Evolutionary conservation across 129 eudicot genomes (phyloP).

Genomic region (Calendula officinalis): DNA sequence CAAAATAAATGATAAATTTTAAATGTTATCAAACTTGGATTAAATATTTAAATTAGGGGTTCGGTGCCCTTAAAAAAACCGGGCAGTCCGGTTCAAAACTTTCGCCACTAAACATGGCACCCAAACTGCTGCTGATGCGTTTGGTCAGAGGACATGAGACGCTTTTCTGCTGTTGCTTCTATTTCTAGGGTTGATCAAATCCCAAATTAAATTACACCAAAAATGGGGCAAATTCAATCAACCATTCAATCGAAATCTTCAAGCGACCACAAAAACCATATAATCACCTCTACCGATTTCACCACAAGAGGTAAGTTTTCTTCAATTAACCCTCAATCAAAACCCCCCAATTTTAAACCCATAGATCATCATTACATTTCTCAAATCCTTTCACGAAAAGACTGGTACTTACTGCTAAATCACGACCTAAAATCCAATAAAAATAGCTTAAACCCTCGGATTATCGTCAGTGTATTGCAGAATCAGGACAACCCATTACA

Average conservation of each 20-base stretch:
- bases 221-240: slow-evolving; percentile 22
- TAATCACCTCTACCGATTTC: slow-evolving; percentile 16
- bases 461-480: slow-evolving; percentile 61
- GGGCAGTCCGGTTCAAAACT: slow-evolving; percentile 8
- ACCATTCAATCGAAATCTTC: slow-evolving; percentile 16
- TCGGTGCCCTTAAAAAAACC: neutral
- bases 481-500: slow-evolving; percentile 69
- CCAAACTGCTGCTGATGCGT: slow-evolving; percentile 9
- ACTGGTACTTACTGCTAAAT: slow-evolving; percentile 69
- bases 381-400: slow-evolving; percentile 61
- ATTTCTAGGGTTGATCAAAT: slow-evolving; percentile 39
- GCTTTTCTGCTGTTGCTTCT: slow-evolving; percentile 35
- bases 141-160: slow-evolving; percentile 50
- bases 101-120: slow-evolving; percentile 7
- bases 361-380: slow-evolving; percentile 56
- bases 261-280: slow-evolving; percentile 14
- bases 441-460: slow-evolving; percentile 35
- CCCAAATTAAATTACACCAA: slow-evolving; percentile 33
- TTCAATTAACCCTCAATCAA: slow-evolving; percentile 21
- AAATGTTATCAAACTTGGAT: no score
- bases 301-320: slow-evolving; percentile 44
- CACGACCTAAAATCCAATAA: slow-evolving; percentile 56
- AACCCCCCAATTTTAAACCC: slow-evolving; percentile 31
- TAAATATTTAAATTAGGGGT: neutral
- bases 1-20: no score